phyloP scores from a whole-genome alignment of 1,284 basidiomycete genomes.

The Pseudozyma hubeiensis region DNA sequence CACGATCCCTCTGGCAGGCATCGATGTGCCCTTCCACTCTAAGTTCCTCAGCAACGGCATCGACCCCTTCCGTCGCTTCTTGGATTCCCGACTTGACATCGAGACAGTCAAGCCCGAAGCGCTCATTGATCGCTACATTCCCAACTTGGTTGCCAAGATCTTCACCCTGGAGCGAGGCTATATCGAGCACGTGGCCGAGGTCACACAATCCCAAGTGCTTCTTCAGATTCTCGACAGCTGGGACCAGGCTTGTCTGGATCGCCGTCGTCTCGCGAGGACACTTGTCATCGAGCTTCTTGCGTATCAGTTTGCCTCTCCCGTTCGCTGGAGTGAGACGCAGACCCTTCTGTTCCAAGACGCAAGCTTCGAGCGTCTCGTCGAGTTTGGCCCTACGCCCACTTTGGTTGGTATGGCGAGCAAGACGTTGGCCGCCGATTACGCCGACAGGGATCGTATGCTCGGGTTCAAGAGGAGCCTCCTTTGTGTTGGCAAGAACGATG shows the following conservation, averaged over 20 bases:
- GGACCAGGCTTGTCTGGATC: slow-evolving; percentile 83
- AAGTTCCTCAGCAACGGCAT: slow-evolving; percentile 95
- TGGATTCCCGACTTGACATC: slow-evolving; percentile 96
- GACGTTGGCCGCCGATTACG: slow-evolving; percentile 89
- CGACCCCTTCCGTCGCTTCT: slow-evolving; percentile 90
- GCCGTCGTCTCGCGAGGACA: slow-evolving; percentile 88
- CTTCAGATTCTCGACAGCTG: slow-evolving; percentile 80
- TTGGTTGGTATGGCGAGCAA: slow-evolving; percentile 96
- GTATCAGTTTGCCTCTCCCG: slow-evolving; percentile 82
- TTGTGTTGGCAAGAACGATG: slow-evolving; percentile 4
- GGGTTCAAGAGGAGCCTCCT: slow-evolving; percentile 83
- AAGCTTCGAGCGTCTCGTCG: slow-evolving; percentile 91
- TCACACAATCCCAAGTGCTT: slow-evolving; percentile 76
- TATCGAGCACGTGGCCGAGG: slow-evolving; percentile 69
- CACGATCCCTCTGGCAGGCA: slow-evolving; percentile 76
- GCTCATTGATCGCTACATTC: slow-evolving; percentile 71
- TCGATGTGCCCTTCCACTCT: slow-evolving; percentile 99
- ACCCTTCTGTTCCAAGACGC: slow-evolving; percentile 89
- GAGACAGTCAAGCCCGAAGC: slow-evolving; percentile 74
- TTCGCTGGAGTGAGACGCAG: slow-evolving; percentile 98
- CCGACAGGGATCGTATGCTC: slow-evolving; percentile 70
- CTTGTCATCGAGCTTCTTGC: slow-evolving; percentile 95
- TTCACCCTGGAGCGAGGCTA: slow-evolving; percentile 71
- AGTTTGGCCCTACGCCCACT: slow-evolving; percentile 94
- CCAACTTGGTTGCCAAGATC: slow-evolving; percentile 86